Evolutionary conservation across 345 rosid species (phyloP).

Genomic region (thale cress (Arabidopsis thaliana)): DNA sequence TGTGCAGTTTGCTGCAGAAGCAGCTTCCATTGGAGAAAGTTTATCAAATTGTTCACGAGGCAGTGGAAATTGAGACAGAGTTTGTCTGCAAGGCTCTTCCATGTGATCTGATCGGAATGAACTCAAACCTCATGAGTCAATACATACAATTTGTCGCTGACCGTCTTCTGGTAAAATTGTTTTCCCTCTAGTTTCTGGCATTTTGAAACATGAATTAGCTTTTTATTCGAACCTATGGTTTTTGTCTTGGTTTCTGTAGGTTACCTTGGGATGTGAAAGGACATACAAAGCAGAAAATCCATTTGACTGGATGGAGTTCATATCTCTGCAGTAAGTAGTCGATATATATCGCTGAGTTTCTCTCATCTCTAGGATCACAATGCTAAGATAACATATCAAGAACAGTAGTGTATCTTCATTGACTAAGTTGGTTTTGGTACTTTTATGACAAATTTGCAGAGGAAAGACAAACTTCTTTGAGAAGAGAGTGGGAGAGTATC

Average conservation of each 20-base stretch:
- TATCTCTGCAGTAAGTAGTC: conserved; percentile 83
- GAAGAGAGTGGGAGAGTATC: conserved; percentile 91
- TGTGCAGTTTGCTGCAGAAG: conserved; percentile 66
- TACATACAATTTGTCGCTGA: conserved; percentile 91
- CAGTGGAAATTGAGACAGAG: conserved; percentile 86
- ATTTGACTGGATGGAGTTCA: conserved; percentile 97
- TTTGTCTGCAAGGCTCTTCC: conserved; percentile 94
- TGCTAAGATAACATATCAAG: not conserved
- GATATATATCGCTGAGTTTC: not conserved
- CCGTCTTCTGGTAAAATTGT: conserved; percentile 70
- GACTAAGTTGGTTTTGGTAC: conserved; percentile 27
- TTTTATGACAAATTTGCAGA: conserved; percentile 50
- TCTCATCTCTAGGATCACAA: not conserved
- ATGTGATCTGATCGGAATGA: conserved; percentile 90
- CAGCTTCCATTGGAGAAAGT: conserved; percentile 67
- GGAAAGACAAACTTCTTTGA: conserved; percentile 87
- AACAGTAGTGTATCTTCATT: not conserved
- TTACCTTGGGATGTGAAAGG: conserved; percentile 67
- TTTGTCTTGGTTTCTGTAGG: conserved; percentile 48
- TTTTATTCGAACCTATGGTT: not conserved
- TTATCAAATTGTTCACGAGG: conserved; percentile 70
- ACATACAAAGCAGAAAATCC: conserved; percentile 80
- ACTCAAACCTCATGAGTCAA: conserved; percentile 85
- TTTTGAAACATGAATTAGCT: not conserved
- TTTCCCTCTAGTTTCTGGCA: not conserved